phyloP scores from a whole-genome alignment of 2,329 filamentous ascomycete genomes.

The Zymoseptoria tritici region DNA sequence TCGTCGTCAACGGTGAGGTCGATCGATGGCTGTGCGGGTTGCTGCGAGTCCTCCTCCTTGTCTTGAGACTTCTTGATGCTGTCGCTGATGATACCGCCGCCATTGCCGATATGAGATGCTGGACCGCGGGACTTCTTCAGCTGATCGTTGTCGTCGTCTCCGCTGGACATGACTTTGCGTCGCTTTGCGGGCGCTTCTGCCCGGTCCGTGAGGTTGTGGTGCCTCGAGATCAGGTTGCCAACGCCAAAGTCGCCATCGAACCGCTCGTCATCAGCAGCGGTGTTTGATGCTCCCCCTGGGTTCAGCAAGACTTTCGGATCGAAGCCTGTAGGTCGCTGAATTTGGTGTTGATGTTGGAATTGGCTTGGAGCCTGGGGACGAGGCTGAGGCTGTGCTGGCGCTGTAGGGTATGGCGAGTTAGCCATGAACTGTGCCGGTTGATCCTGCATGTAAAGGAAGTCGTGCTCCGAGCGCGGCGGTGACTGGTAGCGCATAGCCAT shows the following conservation, averaged over 20 bases:
- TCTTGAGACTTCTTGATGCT: constrained; percentile 55
- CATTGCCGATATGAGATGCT: constrained; percentile 45
- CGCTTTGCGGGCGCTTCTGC: constrained; percentile 43
- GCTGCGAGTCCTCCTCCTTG: constrained; percentile 35
- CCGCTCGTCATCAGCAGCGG: not conserved
- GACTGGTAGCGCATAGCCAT: not conserved
- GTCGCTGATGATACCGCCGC: constrained; percentile 53
- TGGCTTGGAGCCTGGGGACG: not conserved
- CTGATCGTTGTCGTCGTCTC: constrained; percentile 29
- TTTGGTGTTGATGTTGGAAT: not conserved
- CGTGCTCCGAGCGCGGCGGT: not conserved
- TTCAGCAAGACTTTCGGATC: not conserved
- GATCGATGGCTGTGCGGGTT: constrained; percentile 21
- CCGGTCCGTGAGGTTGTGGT: constrained; percentile 68
- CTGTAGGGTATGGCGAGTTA: not conserved
- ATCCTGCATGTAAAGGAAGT: not conserved
- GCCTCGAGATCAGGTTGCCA: constrained; percentile 61
- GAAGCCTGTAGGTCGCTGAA: not conserved
- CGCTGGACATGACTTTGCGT: constrained; percentile 48
- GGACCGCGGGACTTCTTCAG: constrained; percentile 38
- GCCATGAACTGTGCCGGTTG: not conserved
- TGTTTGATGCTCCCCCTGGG: not conserved
- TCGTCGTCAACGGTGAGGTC: constrained; percentile 48
- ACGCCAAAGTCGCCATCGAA: constrained; percentile 34
- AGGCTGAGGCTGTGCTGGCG: not conserved